phyloP scores from a whole-genome alignment of 2,329 filamentous ascomycete genomes.

The Paecilomyces niveus region DNA sequence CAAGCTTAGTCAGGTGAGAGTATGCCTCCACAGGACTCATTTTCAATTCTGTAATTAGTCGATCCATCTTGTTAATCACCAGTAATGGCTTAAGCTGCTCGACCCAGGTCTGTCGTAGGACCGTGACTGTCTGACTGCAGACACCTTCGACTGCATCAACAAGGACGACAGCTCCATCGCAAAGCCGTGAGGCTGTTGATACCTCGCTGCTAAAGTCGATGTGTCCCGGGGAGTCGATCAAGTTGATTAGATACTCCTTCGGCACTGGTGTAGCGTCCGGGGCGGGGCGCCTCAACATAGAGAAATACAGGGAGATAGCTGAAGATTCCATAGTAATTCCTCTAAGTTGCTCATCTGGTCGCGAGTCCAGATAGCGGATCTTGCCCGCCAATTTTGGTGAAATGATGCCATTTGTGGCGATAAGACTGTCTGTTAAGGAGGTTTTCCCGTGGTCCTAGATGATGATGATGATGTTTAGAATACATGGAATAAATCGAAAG shows the following conservation, averaged over 20 bases:
- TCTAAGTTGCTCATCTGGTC: constrained; percentile 89
- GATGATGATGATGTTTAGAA: neutral
- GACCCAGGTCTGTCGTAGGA: constrained; percentile 87
- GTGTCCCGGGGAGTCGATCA: constrained; percentile 96
- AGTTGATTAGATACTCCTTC: constrained; percentile 90
- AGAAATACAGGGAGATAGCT: constrained; percentile 93
- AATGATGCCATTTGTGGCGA: constrained; percentile 99
- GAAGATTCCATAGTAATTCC: constrained; percentile 99
- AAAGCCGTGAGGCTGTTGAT: constrained; percentile 87
- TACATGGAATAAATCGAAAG: constrained; percentile 1
- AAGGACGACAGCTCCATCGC: constrained; percentile 87
- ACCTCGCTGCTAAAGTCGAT: constrained; percentile 99
- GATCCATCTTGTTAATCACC: constrained; percentile 98
- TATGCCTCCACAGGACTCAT: constrained; percentile 90
- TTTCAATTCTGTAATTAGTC: constrained; percentile 86
- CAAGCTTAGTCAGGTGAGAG: constrained; percentile 74
- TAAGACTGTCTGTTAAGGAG: constrained; percentile 87
- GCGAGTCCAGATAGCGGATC: constrained; percentile 93
- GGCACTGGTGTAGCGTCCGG: constrained; percentile 63
- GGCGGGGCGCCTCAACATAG: constrained; percentile 68
- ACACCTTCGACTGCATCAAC: constrained; percentile 97
- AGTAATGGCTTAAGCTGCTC: constrained; percentile 92
- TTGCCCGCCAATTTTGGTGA: constrained; percentile 96
- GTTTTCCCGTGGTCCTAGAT: constrained; percentile 90
- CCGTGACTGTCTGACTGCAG: constrained; percentile 96